Evolutionary conservation across 2,329 filamentous ascomycete species (phyloP).

Genomic region (Nannizzia gypsea): DNA sequence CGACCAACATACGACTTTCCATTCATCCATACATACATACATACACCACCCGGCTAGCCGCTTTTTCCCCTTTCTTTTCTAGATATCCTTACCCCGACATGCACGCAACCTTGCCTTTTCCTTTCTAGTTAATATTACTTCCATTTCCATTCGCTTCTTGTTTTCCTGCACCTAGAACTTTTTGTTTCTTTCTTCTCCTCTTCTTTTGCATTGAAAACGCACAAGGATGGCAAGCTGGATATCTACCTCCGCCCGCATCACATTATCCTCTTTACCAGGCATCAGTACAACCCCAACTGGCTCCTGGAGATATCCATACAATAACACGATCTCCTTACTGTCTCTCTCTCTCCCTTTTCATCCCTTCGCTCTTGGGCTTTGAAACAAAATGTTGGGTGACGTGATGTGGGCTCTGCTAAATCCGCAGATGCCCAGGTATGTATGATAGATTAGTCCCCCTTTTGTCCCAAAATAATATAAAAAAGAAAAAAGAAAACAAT

Average conservation of each 20-base stretch:
- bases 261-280: background rate
- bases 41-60: too few relatives aligned
- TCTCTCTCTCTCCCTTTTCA: background rate
- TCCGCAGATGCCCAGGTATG: background rate
- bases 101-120: background rate
- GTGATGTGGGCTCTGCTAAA: background rate
- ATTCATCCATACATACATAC: background rate
- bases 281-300: background rate
- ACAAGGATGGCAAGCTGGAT: background rate
- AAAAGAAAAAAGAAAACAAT: too few relatives aligned
- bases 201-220: background rate
- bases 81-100: background rate
- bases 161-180: background rate
- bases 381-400: background rate
- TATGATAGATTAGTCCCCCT: background rate
- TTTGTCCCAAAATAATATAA: background rate
- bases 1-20: background rate
- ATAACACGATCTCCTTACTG: background rate
- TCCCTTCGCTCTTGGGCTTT: background rate
- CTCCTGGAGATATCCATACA: background rate
- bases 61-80: background rate
- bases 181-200: background rate
- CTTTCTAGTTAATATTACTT: background rate
- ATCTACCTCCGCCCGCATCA: background rate
- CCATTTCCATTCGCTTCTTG: background rate